A percentile compares a stretch with the other conserved stretches of the same genome.
Evolutionary conservation across 371 early-diverging fungal genomes (phyloP).

Genomic region (Apophysomyces ossiformis): DNA sequence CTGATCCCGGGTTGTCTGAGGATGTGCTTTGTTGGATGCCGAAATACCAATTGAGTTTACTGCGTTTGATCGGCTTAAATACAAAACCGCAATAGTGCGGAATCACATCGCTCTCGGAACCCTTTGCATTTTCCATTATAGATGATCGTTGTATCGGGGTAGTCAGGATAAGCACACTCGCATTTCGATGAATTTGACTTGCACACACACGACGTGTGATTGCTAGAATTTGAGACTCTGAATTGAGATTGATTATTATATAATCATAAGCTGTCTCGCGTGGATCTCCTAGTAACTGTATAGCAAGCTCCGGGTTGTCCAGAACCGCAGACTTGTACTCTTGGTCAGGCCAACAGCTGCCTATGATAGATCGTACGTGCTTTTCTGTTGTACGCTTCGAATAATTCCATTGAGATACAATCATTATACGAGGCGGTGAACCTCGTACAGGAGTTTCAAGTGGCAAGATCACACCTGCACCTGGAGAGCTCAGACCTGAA

Average conservation of each 20-base stretch:
- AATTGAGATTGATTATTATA: slow-evolving; percentile 54
- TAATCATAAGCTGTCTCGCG: slow-evolving; percentile 48
- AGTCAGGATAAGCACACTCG: slow-evolving; percentile 56
- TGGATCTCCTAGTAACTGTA: slow-evolving; percentile 33
- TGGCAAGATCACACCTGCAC: slow-evolving; percentile 31
- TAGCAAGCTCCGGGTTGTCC: slow-evolving; percentile 41
- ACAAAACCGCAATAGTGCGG: slow-evolving; percentile 59
- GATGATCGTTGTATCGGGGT: slow-evolving; percentile 64
- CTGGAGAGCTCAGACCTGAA: slow-evolving; percentile 22
- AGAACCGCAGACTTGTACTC: slow-evolving; percentile 30
- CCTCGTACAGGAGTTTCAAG: slow-evolving; percentile 41
- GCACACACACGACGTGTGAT: slow-evolving; percentile 47
- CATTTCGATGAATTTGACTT: slow-evolving; percentile 43
- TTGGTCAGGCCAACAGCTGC: slow-evolving; percentile 16
- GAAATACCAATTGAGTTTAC: slow-evolving; percentile 60
- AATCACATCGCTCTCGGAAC: slow-evolving; percentile 33
- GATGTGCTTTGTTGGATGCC: slow-evolving; percentile 41
- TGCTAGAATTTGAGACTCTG: slow-evolving; percentile 52
- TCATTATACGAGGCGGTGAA: slow-evolving; percentile 37
- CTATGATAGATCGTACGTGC: slow-evolving; percentile 43
- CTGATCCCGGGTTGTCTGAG: background rate
- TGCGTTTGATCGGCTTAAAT: slow-evolving; percentile 63
- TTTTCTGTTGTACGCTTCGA: slow-evolving; percentile 46
- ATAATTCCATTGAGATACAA: slow-evolving; percentile 47
- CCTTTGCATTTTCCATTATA: slow-evolving; percentile 55